These are phyloP conservation scores for Begonia masoniana DNA, from an alignment of 306 rosid species.

Conservation along the genomic window DNA sequence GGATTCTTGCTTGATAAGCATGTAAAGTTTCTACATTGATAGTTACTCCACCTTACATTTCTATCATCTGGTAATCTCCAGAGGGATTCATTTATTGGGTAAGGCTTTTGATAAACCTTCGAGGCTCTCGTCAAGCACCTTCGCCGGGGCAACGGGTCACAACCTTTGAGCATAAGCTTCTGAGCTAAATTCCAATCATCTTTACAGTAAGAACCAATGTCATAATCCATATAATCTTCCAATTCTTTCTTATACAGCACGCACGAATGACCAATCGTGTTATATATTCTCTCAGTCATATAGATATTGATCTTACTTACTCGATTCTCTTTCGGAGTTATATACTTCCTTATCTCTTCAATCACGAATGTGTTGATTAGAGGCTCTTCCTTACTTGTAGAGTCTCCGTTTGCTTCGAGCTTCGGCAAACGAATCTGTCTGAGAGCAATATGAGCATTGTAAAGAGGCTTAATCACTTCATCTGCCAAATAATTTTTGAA, in stretches of 20 bases:
- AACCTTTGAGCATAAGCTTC: constrained; percentile 78
- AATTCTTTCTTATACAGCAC: constrained; percentile 51
- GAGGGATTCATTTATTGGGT: constrained; percentile 59
- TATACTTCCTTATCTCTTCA: constrained; percentile 82
- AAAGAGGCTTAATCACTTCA: constrained; percentile 71
- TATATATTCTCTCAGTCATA: constrained; percentile 46
- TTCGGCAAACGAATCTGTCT: constrained; percentile 56
- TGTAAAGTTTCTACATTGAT: constrained; percentile 61
- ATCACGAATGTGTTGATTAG: constrained; percentile 54
- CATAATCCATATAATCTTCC: constrained; percentile 82
- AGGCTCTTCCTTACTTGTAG: constrained; percentile 52
- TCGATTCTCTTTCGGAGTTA: constrained; percentile 73
- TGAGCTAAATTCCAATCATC: constrained; percentile 91
- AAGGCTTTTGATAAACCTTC: constrained; percentile 57
- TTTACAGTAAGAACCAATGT: constrained; percentile 82
- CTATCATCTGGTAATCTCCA: constrained; percentile 67
- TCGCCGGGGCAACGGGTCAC: constrained; percentile 86
- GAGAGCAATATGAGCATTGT: constrained; percentile 50
- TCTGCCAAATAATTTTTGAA: constrained; percentile 47
- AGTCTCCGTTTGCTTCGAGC: constrained; percentile 31
- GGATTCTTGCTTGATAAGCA: constrained; percentile 67
- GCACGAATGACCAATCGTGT: constrained; percentile 90
- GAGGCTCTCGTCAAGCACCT: constrained; percentile 87
- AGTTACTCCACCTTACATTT: constrained; percentile 85
- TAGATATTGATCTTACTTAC: constrained; percentile 42